A percentile compares a stretch with the other conserved stretches of the same genome.
Evolutionary conservation across 2,329 filamentous ascomycete species (phyloP).

Genomic region (Chaetoscypha palmicola): DNA sequence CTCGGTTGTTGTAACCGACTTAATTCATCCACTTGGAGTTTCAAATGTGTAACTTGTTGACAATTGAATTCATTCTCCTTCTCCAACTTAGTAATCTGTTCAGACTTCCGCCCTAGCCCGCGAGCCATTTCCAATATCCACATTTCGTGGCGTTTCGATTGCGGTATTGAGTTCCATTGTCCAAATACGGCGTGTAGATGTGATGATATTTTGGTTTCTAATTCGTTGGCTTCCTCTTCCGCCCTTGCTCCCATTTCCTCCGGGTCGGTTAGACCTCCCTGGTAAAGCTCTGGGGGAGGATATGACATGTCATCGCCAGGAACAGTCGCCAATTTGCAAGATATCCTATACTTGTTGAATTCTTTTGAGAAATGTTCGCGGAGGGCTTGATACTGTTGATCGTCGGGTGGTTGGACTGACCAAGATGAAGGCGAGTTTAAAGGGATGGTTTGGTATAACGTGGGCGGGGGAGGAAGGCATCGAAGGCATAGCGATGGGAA

Average conservation of each 20-base stretch:
- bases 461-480: slow-evolving; percentile 72
- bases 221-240: slow-evolving; percentile 33
- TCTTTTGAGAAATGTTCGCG: slow-evolving; percentile 58
- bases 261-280: slow-evolving; percentile 27
- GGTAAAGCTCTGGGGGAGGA: slow-evolving; percentile 33
- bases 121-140: slow-evolving; percentile 57
- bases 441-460: slow-evolving; percentile 69
- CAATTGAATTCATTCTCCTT: slow-evolving; percentile 36
- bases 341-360: slow-evolving; percentile 58
- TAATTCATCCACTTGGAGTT: slow-evolving; percentile 51
- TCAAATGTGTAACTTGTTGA: slow-evolving; percentile 52
- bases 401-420: slow-evolving; percentile 68
- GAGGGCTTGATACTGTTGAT: slow-evolving; percentile 67
- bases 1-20: slow-evolving; percentile 52
- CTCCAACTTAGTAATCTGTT: slow-evolving; percentile 44
- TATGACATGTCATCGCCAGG: slow-evolving; percentile 44
- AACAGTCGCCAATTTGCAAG: slow-evolving; percentile 42
- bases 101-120: slow-evolving; percentile 48
- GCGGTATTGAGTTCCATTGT: slow-evolving; percentile 63
- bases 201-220: slow-evolving; percentile 63
- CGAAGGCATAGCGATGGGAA: slow-evolving; percentile 81
- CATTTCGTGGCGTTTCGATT: slow-evolving; percentile 49
- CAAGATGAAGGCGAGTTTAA: slow-evolving; percentile 74
- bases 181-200: slow-evolving; percentile 73
- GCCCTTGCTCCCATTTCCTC: slow-evolving; percentile 31